Evolutionary conservation across 2,329 filamentous ascomycete species (phyloP).

Genomic region (Cladosporium phlei): DNA sequence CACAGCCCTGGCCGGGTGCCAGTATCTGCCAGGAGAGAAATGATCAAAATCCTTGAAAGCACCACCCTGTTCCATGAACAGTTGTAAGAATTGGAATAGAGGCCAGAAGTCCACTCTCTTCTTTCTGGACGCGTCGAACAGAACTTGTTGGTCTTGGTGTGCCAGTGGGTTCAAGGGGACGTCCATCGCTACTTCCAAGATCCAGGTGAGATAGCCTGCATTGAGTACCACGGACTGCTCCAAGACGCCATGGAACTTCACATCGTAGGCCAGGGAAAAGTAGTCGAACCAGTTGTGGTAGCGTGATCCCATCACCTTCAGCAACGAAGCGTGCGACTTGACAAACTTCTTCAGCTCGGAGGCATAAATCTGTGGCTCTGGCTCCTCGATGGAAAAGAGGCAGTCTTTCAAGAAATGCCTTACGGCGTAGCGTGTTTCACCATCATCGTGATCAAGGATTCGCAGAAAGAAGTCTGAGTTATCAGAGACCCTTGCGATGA

Average conservation of each 20-base stretch:
- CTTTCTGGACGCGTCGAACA: conserved; percentile 2
- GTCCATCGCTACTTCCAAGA: conserved; percentile 13
- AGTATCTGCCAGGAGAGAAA: neutral
- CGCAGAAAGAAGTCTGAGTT: conserved; percentile 1
- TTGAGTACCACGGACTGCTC: conserved; percentile 16
- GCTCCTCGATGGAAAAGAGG: conserved; percentile 14
- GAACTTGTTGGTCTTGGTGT: neutral
- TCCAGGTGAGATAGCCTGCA: conserved; percentile 14
- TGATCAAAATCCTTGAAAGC: conserved; percentile 1
- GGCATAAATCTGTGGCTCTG: conserved; percentile 13
- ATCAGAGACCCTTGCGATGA: neutral
- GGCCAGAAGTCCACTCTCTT: neutral
- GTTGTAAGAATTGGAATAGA: conserved; percentile 3
- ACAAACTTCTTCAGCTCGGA: conserved; percentile 14
- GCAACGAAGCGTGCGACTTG: conserved; percentile 11
- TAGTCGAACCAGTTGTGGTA: conserved; percentile 17
- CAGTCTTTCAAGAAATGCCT: conserved; percentile 15
- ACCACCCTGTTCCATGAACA: neutral
- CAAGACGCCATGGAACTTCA: conserved; percentile 15
- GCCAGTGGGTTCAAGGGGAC: conserved; percentile 2
- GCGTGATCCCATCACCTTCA: conserved; percentile 1
- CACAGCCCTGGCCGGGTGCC: neutral
- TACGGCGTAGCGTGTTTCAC: neutral
- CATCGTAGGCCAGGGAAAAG: conserved; percentile 14
- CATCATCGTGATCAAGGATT: neutral